Conservation (phyloP, 2,329 filamentous ascomycete species). For the Neofusicoccum parvum region DNA sequence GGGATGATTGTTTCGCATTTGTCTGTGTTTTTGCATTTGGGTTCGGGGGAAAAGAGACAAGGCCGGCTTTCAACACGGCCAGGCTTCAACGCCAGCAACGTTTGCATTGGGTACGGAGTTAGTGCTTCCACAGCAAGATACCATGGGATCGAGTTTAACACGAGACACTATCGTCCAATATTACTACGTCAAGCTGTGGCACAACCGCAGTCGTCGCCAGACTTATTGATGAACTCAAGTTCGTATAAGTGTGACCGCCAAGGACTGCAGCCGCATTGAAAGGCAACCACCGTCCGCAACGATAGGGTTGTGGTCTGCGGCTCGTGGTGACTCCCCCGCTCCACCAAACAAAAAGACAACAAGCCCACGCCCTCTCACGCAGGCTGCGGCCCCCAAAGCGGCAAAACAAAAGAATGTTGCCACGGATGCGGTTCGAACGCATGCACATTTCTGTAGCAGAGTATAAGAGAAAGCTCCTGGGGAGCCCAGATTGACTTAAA, state of each 20-base stretch:
- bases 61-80: constrained; percentile 8
- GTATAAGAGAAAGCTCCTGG: constrained; percentile 2
- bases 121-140: constrained; percentile 12
- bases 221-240: too few relatives aligned
- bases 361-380: too few relatives aligned
- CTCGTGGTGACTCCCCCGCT: background rate
- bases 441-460: constrained; percentile 17
- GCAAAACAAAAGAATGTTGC: constrained; percentile 10
- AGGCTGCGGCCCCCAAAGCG: too few relatives aligned
- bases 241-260: too few relatives aligned
- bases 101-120: constrained; percentile 14
- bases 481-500: constrained; percentile 5
- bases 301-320: too few relatives aligned
- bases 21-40: background rate
- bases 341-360: background rate
- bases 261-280: too few relatives aligned
- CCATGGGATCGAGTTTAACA: constrained; percentile 13
- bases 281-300: too few relatives aligned
- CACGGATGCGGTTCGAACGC: constrained; percentile 19
- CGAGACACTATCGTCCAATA: background rate
- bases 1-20: background rate
- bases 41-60: background rate
- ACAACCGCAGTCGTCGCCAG: background rate
- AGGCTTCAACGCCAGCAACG: background rate
- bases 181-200: background rate